Evolutionary conservation across 495 filamentous ascomycete genomes (phyloP).

Genomic region (Amorphotheca resinae): DNA sequence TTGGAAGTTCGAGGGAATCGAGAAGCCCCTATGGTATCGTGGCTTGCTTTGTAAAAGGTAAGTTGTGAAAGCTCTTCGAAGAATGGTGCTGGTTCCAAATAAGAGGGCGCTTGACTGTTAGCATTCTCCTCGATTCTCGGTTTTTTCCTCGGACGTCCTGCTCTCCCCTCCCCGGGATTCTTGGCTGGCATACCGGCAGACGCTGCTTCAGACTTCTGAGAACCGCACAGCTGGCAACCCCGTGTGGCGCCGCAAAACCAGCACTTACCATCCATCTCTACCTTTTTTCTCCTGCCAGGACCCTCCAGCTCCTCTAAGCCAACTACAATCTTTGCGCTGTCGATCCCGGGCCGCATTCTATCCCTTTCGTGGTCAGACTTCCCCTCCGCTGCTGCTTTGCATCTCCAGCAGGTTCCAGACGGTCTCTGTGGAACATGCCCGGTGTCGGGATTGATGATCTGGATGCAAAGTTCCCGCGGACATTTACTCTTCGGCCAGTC

Average conservation of each 20-base stretch:
- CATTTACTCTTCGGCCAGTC: constrained; percentile 16
- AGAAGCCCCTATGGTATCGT: no score
- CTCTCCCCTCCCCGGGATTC: no score
- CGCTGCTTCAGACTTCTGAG: background rate
- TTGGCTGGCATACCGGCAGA: no score
- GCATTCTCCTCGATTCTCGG: no score
- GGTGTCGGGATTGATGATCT: constrained; percentile 1
- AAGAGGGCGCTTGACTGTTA: no score
- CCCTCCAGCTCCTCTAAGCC: constrained; percentile 8
- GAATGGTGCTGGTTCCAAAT: no score
- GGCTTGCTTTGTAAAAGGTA: no score
- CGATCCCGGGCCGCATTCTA: constrained; percentile 10
- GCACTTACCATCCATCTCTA: constrained; percentile 10
- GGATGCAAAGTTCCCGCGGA: constrained; percentile 16
- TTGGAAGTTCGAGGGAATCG: no score
- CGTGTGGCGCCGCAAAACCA: constrained; percentile 8
- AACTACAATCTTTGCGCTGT: constrained; percentile 8
- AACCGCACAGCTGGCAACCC: constrained; percentile 1
- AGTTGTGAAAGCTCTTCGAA: no score
- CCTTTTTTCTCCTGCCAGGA: constrained; percentile 1
- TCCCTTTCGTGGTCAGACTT: constrained; percentile 1
- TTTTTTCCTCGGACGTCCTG: no score
- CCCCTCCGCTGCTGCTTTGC: background rate
- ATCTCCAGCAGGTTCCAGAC: constrained; percentile 15
- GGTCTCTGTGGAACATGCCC: background rate